Base-by-base conservation (phyloP, 2,329 filamentous ascomycete genomes). In the Neofusicoccum laricinum region DNA sequence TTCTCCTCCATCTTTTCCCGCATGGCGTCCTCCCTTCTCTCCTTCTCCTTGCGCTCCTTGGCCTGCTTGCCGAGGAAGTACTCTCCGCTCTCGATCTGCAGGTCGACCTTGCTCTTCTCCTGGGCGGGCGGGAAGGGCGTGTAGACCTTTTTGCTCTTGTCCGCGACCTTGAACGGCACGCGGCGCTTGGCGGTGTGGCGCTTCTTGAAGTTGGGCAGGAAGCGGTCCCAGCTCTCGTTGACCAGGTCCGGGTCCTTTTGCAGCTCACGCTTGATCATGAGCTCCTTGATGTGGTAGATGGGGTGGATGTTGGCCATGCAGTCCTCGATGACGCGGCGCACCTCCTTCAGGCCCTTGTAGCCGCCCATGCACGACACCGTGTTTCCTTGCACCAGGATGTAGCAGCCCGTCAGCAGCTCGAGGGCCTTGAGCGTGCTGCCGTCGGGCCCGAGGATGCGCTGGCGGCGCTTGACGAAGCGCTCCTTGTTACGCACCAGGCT, bases 31-130 rank as follows among this genome's bases (percentile, higher is more conserved):
- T 92, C 85, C 69, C 92, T 84, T 73, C 92, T 90, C 74, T 94
- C 90, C 78, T 90, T 88, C 51, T 84, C 88, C 63, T 89, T 90
- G 66, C 93, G 85, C 73, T 96, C 92, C 84, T 96, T 97, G 66
- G 92, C 93, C 73, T 93, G 88, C 83, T 97, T 97, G 74, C 89
- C 89, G 74, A 99, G 79, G 78, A 98, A 98, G 81, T 96, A 99
- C 81, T 98, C 94, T 80, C 95, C 94, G 71, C 88, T 93, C 83
- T 99, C 95, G 81, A 99, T 97, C 85, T 99, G 94, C 78, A 93
- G 80, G 79, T 99, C 95, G 71, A 99, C 86, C 87, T 98, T 99
- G 87, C 93, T 97, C 91, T 97, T 97, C 84, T 99, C 94, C 69
- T 93, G 93, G 48, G 93, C 87, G 6, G 95, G 95, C 55, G 95